Base-by-base conservation (phyloP, 768 basidiomycete genomes). In the Auriscalpium microsporum region DNA sequence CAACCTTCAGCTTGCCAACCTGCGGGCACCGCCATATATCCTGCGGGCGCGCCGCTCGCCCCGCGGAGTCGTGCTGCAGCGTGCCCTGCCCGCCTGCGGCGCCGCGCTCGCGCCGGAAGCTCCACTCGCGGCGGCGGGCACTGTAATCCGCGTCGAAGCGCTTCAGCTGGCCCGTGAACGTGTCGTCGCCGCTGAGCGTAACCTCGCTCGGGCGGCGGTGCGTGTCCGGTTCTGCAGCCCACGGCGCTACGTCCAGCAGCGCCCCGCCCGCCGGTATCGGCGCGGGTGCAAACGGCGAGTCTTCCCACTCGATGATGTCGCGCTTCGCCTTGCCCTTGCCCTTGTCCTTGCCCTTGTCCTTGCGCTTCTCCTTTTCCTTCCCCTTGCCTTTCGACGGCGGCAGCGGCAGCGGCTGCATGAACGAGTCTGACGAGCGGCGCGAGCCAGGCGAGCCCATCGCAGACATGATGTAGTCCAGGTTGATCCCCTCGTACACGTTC, bases 51-150 rank as follows among this genome's bases (percentile, higher is more conserved):
- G 28, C 7, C 7, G 28, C 28, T 7, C 28, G 28, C 28, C 28
- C 28, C 4, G 28, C 28, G 7, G 28, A 28, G 28, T 28, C 28
- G 28, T 5, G 5, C 28, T 2, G 28, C 28, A 7, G 28, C 28
- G 28, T 4, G 28, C 5, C 28, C 28, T 58, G 58, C 53, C 58
- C 56, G 54, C 53, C 61, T 37, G 56, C 56, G 38, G 65, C 59
- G 14, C 34, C 28, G 53, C 47, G 36, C 45, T 48, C 49, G 64
- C 64, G 75, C 57, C 69, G 72, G 65, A 86, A 85, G 16, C 73
- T 77, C 86, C 86, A 88, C 55, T 77, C 74, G 38, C 47, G 50
- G 17, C 70, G 67, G 47, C 75, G 68, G 51, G 72, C 64, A 9
- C 65, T 64, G 50, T 80, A 81, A 17, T 64, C 70, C 17, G 71